Conservation (phyloP, 139 green algal genomes). For the Tetradesmus obliquus region DNA sequence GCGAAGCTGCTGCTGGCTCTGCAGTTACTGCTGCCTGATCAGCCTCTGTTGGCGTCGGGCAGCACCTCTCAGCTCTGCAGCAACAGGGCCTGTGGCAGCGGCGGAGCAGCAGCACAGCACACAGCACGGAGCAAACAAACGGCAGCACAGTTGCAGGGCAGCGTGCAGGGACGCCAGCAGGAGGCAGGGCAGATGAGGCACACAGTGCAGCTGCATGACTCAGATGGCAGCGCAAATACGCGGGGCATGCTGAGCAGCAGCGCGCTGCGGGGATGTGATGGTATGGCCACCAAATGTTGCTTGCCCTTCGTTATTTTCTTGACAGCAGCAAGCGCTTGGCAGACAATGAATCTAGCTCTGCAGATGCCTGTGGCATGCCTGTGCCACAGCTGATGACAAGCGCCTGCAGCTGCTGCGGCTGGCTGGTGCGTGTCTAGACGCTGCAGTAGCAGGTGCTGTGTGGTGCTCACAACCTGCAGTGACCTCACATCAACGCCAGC, state of each 20-base stretch:
- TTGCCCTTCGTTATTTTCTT: too few species aligned
- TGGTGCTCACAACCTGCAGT: not conserved
- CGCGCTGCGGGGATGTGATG: not conserved
- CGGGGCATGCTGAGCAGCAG: not conserved
- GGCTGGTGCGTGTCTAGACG: too few species aligned
- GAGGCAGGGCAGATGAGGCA: not conserved
- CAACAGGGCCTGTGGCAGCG: not conserved
- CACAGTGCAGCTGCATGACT: not conserved
- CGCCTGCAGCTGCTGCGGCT: too few species aligned
- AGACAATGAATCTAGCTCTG: too few species aligned
- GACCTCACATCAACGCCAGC: not conserved
- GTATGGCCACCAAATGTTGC: too few species aligned
- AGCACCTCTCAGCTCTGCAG: slow-evolving; percentile 5
- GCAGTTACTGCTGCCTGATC: not conserved
- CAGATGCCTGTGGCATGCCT: too few species aligned
- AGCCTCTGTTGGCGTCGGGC: not conserved
- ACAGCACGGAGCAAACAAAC: not conserved
- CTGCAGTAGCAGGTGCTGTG: not conserved
- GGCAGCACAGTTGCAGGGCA: not conserved
- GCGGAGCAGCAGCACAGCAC: not conserved
- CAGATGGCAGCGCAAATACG: not conserved
- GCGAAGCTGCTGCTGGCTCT: not conserved
- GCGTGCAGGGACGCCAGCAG: not conserved
- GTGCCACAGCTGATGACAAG: too few species aligned
- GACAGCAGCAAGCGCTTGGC: too few species aligned